These are phyloP conservation scores for Yamadazyma taylorii DNA, from an alignment of 1,139 yeast species.

Conservation along the genomic window DNA sequence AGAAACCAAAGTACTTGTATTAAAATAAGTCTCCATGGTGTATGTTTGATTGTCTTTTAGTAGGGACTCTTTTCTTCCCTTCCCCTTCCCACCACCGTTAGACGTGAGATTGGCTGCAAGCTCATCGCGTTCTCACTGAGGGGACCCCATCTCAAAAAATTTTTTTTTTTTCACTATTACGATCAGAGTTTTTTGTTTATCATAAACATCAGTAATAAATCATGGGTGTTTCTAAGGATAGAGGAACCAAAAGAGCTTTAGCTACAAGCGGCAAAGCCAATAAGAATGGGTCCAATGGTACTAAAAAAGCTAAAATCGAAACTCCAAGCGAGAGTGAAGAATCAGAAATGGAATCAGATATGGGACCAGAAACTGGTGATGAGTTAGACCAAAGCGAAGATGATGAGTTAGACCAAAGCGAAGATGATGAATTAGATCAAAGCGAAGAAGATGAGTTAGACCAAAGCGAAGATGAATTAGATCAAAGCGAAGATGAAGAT, in stretches of 20 bases:
- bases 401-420: conserved; percentile 8
- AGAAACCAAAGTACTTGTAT: too few relatives aligned
- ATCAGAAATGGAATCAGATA: conserved; percentile 6
- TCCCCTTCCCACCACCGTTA: too few relatives aligned
- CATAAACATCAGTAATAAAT: background rate
- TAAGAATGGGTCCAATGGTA: conserved; percentile 28
- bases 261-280: conserved; percentile 17
- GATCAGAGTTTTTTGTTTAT: background rate
- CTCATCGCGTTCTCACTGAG: conserved; percentile 7
- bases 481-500: conserved; percentile 17
- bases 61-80: too few relatives aligned
- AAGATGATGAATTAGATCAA: conserved; percentile 6
- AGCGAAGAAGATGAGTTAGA: conserved; percentile 24
- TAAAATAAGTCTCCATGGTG: too few relatives aligned
- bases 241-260: conserved; percentile 36
- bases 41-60: too few relatives aligned
- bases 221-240: conserved; percentile 25
- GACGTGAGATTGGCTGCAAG: background rate
- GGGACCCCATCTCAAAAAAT: conserved; percentile 9
- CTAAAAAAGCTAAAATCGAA: conserved; percentile 23
- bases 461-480: conserved; percentile 19
- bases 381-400: conserved; percentile 6
- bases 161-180: conserved; percentile 4
- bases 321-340: conserved; percentile 7
- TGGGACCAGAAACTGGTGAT: conserved; percentile 5